Evolutionary conservation across 108 stramenopile genomes (phyloP), one percentile per base, ranked within the genome.

Genomic region (Cyclostephanos invisitatus): DNA sequence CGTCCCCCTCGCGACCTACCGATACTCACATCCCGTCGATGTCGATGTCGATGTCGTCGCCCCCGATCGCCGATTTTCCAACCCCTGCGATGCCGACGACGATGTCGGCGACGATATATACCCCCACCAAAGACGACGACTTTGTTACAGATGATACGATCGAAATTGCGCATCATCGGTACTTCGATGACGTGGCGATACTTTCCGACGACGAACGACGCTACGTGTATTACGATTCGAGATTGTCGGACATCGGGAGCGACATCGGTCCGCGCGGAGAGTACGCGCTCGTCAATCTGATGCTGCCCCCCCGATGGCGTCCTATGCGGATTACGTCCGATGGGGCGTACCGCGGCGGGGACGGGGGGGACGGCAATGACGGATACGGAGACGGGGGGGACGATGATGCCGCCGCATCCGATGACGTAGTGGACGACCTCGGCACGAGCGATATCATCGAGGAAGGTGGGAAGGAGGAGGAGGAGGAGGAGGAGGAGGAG

Each of bases 181-280:
- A 28, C 27, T 57, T 57, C 37, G 44, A 70, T 20, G 69, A 70
- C 47, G n/a, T 61, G 37, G 3, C 15, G 2, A 0, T 35, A n/a
- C 60, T 70, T 17, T 5, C 48, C 11, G 42, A 57, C 15, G 7
- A 37, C 3, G n/a, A n/a, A n/a, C 12, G 7, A 15, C 28, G 49
- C 27, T 67, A 61, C 47, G 42, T 75, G 27, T 75, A 56, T 27
- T 75, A 64, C 53, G 74, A 75, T 63, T 68, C 74, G 15, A 62
- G 54, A 32, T 67, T 63, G 42, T 67, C 61, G 14, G 5, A 22
- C n/a, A 68, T 75, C 32, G 74, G 74, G 0, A 3, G 2, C n/a
- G 74, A 75, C 54, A 32, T 75, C 18, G 74, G 74, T 17, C 74
- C 74, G 3, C 21, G 51, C 25, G 74, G 74, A 3, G 40, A 62